Conservation (phyloP, 768 basidiomycete genomes). For the Astraeus odoratus region DNA sequence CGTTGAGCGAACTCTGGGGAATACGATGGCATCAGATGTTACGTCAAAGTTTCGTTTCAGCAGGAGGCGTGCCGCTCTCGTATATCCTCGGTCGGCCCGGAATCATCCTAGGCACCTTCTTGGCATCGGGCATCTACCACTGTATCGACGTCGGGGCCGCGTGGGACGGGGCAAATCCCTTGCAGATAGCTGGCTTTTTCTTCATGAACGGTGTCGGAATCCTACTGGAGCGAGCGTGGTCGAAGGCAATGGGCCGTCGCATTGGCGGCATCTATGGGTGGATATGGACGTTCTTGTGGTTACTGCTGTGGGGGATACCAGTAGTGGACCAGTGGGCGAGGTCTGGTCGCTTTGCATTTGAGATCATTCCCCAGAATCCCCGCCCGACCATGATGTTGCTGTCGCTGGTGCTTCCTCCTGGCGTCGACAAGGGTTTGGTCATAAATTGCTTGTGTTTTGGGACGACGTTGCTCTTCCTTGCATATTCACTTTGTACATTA, state of each 20-base stretch:
- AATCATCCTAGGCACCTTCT: slow-evolving; percentile 49
- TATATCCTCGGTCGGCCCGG: slow-evolving; percentile 43
- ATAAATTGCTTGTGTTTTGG: not conserved
- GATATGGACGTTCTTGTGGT: slow-evolving; percentile 43
- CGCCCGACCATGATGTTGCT: not conserved
- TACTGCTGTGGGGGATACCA: slow-evolving; percentile 38
- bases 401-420: slow-evolving; percentile 1
- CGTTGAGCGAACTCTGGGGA: slow-evolving; percentile 57
- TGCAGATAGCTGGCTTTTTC: slow-evolving; percentile 39
- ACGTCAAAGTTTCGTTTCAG: slow-evolving; percentile 45
- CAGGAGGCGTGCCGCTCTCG: slow-evolving; percentile 41
- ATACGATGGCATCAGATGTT: slow-evolving; percentile 63
- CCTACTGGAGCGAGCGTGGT: slow-evolving; percentile 39
- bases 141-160: slow-evolving; percentile 48
- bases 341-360: not conserved
- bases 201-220: slow-evolving; percentile 45
- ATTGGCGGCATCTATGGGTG: slow-evolving; percentile 39
- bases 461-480: not conserved
- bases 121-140: slow-evolving; percentile 53
- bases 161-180: slow-evolving; percentile 39
- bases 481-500: not conserved
- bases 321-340: slow-evolving; percentile 32
- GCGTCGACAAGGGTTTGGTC: not conserved
- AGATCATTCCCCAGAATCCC: not conserved
- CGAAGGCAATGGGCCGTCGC: slow-evolving; percentile 30